Base-by-base conservation (phyloP, 129 eudicot genomes). In the Tagetes patula region DNA sequence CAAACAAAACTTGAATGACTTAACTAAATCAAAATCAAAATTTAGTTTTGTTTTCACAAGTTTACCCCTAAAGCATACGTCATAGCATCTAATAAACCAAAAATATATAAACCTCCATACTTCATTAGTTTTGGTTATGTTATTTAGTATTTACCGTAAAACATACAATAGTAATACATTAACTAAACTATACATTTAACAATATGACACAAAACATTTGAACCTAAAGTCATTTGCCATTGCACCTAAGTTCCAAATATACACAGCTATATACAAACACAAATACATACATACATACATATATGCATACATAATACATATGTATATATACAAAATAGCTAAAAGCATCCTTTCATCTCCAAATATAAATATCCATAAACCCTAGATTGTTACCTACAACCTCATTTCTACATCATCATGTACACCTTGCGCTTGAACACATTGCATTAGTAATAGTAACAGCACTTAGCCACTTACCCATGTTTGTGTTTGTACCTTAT, bases 281-380 rank as follows among this genome's bases (percentile, higher is more conserved):
- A 67, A 31, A 42, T 43, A 69, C 12, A 62, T 11, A 62, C 11
- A 36, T 8, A 62, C 45, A 36, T 3, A 61, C 0, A 36, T 33
- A 61, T 36, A 33, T 34, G 9, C 12, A 58, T 58, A 58, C n/a
- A 58, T 47, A 47, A 8, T 47, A n/a, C 40, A 54, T 5, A 42
- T 43, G 4, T 73, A 65, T 66, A 27, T 31, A 74, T 64, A 61
- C 52, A 53, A 70, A 43, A 36, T 42, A 32, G 34, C 46, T 64
- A 65, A 64, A 78, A 53, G 59, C 62, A 71, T 53, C 61, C 32
- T 33, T 64, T 54, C 52, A 78, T 20, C 27, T 20, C 62, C 58
- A 54, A 41, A 62, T 64, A 70, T 14, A 43, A 56, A 72, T 32
- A 11, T 63, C 31, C 37, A 60, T 62, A 71, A 30, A 31, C 32